phyloP scores from a whole-genome alignment of 306 rosid species.

The Cucumis melo region DNA sequence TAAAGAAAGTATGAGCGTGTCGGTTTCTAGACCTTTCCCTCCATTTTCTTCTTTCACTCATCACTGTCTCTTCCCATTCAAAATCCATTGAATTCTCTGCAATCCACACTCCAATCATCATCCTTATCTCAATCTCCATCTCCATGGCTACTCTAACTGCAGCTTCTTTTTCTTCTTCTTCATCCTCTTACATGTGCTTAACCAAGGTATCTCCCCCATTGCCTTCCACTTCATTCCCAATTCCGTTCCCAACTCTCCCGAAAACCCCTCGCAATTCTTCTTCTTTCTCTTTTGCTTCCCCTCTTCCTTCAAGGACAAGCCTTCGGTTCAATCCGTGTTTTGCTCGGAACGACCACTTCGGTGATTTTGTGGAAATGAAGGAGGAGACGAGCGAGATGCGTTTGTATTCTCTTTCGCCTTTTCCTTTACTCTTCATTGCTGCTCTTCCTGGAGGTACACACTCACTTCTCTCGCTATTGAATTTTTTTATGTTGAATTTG shows the following conservation, averaged over 20 bases:
- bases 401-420: conserved; percentile 49
- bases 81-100: neutral
- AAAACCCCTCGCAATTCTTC: conserved; percentile 5
- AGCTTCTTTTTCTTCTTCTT: conserved; percentile 1
- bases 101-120: neutral
- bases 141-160: conserved; percentile 34
- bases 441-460: conserved; percentile 72
- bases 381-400: conserved; percentile 22
- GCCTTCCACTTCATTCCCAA: conserved; percentile 12
- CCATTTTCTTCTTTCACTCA: neutral
- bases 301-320: conserved; percentile 1
- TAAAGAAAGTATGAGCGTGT: conserved; percentile 31
- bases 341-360: conserved; percentile 4
- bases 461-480: neutral
- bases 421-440: conserved; percentile 52
- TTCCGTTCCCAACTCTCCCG: conserved; percentile 8
- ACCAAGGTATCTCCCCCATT: conserved; percentile 8
- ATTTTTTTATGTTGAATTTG: neutral
- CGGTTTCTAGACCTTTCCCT: conserved; percentile 51
- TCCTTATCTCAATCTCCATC: neutral
- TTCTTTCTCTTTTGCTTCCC: conserved; percentile 6
- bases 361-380: conserved; percentile 2
- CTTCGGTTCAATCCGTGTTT: conserved; percentile 5
- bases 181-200: neutral
- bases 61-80: neutral